Evolutionary conservation across 768 basidiomycete species (phyloP), one percentile per base, ranked within the genome.

Genomic region (Chlorophyllum brunneum): DNA sequence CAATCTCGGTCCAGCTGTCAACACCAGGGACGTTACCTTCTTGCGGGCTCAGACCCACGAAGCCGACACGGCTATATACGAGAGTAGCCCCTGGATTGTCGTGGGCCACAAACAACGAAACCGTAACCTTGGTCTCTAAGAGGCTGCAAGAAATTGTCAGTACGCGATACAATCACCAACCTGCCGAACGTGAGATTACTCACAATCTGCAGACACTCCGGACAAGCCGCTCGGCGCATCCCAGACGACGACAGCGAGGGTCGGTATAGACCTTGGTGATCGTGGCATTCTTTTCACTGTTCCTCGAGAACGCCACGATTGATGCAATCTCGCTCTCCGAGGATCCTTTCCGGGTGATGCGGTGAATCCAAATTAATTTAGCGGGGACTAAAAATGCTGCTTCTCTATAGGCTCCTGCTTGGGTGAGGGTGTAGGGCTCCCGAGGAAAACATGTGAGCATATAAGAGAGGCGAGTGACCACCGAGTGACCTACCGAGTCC

Each of bases 191-290:
- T 18, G 8, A 16, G 10, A 40, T 31, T 11, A 73, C 79, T 58
- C 61, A 85, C 78, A 78, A 63, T 55, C 72, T 65, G 58, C 78
- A 80, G 20, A 88, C 84, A 13, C 70, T 67, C 4, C 80, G 73
- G 1, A 85, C 76, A 15, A 91, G 76, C 6, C 77, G 72, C 60
- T 79, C 80, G 0, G 88, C 88, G 57, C 77, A 85, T 3, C 82
- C 78, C 1, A 62, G 67, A 0, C 75, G 63, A 38, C 83, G 71
- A 74, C 78, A 84, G 2, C 58, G 31, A 0, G 78, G 70, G 41
- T 74, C 68, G 0, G 88, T 90, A 61, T 71, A 85, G 0, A 90
- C 87, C 63, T 91, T 90, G 33, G 84, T 84, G 39, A 91, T 80
- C 0, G 83, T 78, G 2, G 81, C 79, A 22, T 85, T 75, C 4